Evolutionary conservation across 768 basidiomycete species (phyloP).

Genomic region (Leccinellum albellum): DNA sequence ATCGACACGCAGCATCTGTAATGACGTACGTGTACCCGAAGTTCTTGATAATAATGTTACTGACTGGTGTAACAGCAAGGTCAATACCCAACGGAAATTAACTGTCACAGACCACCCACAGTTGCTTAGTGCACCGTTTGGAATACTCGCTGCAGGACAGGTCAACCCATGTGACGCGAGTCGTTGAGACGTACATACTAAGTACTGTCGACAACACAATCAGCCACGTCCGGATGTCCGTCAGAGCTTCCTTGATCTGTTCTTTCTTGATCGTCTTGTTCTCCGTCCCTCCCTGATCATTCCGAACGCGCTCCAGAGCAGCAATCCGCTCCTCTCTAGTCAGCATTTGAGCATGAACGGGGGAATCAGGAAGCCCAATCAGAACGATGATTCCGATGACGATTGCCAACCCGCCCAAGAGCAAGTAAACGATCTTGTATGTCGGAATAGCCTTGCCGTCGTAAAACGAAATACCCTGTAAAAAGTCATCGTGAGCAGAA

Average conservation of each 20-base stretch:
- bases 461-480: slow-evolving; percentile 55
- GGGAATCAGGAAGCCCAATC: slow-evolving; percentile 63
- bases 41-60: slow-evolving; percentile 58
- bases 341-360: slow-evolving; percentile 54
- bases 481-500: background rate
- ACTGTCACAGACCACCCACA: slow-evolving; percentile 38
- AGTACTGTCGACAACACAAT: slow-evolving; percentile 56
- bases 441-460: slow-evolving; percentile 45
- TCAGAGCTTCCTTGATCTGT: slow-evolving; percentile 54
- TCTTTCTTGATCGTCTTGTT: slow-evolving; percentile 58
- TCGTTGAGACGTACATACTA: slow-evolving; percentile 37
- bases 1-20: background rate
- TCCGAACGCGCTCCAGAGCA: slow-evolving; percentile 61
- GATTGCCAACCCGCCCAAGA: slow-evolving; percentile 59
- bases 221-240: slow-evolving; percentile 59
- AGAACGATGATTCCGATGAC: slow-evolving; percentile 53
- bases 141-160: slow-evolving; percentile 50
- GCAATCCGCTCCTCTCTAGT: slow-evolving; percentile 59
- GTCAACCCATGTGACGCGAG: background rate
- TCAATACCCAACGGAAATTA: background rate
- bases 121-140: slow-evolving; percentile 61
- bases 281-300: slow-evolving; percentile 61
- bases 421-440: slow-evolving; percentile 59
- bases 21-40: slow-evolving; percentile 58
- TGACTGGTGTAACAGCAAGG: slow-evolving; percentile 35